Evolutionary conservation across 2,329 filamentous ascomycete species (phyloP), one percentile per base, ranked within the genome.

Genomic region (Chaetomium sp.): DNA sequence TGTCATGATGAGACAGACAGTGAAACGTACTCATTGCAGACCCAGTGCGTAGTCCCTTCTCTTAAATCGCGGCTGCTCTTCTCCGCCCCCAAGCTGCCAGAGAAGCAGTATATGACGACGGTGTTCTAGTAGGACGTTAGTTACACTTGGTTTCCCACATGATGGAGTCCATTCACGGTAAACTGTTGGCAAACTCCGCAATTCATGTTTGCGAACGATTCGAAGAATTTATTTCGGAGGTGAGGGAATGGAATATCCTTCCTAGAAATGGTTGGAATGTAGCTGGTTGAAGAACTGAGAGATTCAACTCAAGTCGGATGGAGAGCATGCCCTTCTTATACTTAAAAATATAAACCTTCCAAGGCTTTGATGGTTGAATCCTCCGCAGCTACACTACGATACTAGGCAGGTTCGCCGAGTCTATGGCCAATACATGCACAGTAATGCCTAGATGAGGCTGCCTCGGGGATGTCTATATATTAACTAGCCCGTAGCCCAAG

Each of bases 101-200:
- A n/a, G n/a, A 47, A 47, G 45, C 45, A 47, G 45, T 47, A 47
- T 9, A 47, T 47, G n/a, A 47, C 21, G 45, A 23, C 8, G 7
- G 45, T 9, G n/a, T 47, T 47, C 45, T 47, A 8, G n/a, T 23
- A 3, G 3, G 9, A 10, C 8, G 19, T 21, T 47, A 21, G 19
- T 9, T 3, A 9, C 13, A 23, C 9, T 23, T 23, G 6, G n/a
- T 47, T 4, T 23, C 6, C 42, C 45, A 23, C n/a, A 10, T 7
- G 9, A 47, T 3, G n/a, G n/a, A 47, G 45, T 47, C n/a, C n/a
- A 8, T n/a, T 47, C 21, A 47, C 45, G 45, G 45, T 47, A 23
- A 47, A 47, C 45, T 47, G 45, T 47, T 47, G n/a, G 45, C 45
- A 47, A 5, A 47, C 45, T 47, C n/a, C n/a, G 45, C 45, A 47